Conservation (phyloP, 2,329 filamentous ascomycete species). For the Monosporascus sp. region DNA sequence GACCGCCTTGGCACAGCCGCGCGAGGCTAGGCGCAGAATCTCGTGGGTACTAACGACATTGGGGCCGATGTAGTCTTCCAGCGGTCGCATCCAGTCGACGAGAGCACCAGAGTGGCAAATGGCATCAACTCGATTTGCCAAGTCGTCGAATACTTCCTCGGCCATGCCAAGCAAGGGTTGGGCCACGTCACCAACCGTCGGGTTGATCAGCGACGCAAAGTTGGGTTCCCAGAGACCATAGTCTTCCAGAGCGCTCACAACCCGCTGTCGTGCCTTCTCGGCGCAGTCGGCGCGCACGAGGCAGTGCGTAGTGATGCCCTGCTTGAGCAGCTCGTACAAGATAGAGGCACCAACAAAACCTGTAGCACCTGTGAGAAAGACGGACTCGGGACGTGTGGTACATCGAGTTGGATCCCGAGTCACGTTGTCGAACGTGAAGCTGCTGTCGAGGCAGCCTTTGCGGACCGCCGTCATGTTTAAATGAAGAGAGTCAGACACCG, state of each 20-base stretch:
- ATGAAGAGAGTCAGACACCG: conserved; percentile 4
- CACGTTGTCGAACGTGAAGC: conserved; percentile 17
- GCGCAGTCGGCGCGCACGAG: conserved; percentile 17
- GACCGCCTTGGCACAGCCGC: conserved; percentile 18
- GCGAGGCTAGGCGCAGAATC: conserved; percentile 23
- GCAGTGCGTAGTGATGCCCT: conserved; percentile 16
- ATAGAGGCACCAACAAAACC: conserved; percentile 25
- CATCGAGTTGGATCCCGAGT: conserved; percentile 1
- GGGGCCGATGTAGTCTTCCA: conserved; percentile 24
- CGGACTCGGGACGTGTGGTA: conserved; percentile 7
- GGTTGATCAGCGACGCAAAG: conserved; percentile 14
- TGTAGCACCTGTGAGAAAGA: conserved; percentile 23
- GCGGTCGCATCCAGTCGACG: conserved; percentile 25
- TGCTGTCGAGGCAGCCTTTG: conserved; percentile 20
- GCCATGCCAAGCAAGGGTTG: conserved; percentile 20
- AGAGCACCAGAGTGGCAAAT: conserved; percentile 24
- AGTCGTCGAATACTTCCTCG: conserved; percentile 16
- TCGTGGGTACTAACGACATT: conserved; percentile 26
- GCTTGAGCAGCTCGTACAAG: conserved; percentile 17
- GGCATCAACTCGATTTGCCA: conserved; percentile 18
- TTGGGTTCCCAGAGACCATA: conserved; percentile 19
- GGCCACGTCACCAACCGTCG: conserved; percentile 18
- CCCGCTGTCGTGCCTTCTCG: conserved; percentile 11
- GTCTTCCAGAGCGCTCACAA: conserved; percentile 12
- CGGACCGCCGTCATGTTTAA: conserved; percentile 14